A percentile compares a stretch with the other conserved stretches of the same genome.
phyloP scores from a whole-genome alignment of 768 basidiomycete species.

The Mycena metata region DNA sequence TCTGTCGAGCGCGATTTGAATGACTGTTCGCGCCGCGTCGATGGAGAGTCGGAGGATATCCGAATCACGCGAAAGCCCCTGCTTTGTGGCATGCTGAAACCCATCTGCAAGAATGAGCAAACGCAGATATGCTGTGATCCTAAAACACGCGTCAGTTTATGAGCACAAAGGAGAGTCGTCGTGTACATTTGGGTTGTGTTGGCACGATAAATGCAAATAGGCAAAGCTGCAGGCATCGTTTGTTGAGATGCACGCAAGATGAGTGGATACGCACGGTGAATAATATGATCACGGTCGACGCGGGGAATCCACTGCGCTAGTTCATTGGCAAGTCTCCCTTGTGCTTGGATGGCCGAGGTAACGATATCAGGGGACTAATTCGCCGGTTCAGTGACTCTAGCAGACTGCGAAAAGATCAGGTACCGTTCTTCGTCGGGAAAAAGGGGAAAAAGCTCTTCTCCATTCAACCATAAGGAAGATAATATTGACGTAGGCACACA shows the following conservation, averaged over 20 bases:
- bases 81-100: slow-evolving; percentile 62
- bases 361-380: slow-evolving; percentile 54
- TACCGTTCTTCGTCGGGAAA: slow-evolving; percentile 37
- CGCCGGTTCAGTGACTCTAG: slow-evolving; percentile 20
- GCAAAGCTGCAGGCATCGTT: slow-evolving; percentile 48
- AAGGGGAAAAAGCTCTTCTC: slow-evolving; percentile 44
- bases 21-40: slow-evolving; percentile 68
- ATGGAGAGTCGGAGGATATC: slow-evolving; percentile 63
- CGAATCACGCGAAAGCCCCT: slow-evolving; percentile 56
- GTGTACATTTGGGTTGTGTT: slow-evolving; percentile 57
- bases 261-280: slow-evolving; percentile 45
- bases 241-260: background rate
- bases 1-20: slow-evolving; percentile 65
- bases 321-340: slow-evolving; percentile 53
- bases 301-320: slow-evolving; percentile 55
- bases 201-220: slow-evolving; percentile 59
- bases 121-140: slow-evolving; percentile 67
- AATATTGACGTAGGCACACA: slow-evolving; percentile 67
- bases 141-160: slow-evolving; percentile 40
- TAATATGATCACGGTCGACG: slow-evolving; percentile 55
- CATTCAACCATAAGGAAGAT: slow-evolving; percentile 64
- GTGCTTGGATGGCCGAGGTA: slow-evolving; percentile 51
- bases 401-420: background rate
- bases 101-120: slow-evolving; percentile 69
- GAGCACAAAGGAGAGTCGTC: slow-evolving; percentile 34